These are phyloP conservation scores for Aureobasidium sp. DNA, from an alignment of 2,329 filamentous ascomycete genomes.

Conservation along the genomic window DNA sequence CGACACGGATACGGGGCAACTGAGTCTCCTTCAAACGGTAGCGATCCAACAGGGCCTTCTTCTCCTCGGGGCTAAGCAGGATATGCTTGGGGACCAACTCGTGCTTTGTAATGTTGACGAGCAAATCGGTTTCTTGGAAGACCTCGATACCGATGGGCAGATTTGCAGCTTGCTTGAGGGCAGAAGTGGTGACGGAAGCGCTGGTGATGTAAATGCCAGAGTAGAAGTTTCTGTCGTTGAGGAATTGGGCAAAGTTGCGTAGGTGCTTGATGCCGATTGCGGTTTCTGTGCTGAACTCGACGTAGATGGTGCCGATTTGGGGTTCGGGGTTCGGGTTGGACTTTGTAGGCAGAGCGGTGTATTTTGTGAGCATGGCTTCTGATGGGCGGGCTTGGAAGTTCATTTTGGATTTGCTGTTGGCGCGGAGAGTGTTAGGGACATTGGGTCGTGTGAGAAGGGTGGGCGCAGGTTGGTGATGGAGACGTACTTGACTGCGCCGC, in stretches of 20 bases:
- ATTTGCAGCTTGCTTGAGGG: slow-evolving; percentile 76
- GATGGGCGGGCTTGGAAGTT: slow-evolving; percentile 83
- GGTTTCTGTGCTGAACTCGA: slow-evolving; percentile 80
- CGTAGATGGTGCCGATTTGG: slow-evolving; percentile 81
- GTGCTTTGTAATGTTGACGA: slow-evolving; percentile 97
- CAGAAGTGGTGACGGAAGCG: slow-evolving; percentile 74
- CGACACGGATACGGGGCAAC: slow-evolving; percentile 81
- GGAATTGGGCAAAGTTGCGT: slow-evolving; percentile 78
- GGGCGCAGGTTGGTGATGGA: background rate
- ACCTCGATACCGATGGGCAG: slow-evolving; percentile 80
- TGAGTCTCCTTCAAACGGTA: slow-evolving; percentile 98
- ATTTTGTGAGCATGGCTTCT: slow-evolving; percentile 75
- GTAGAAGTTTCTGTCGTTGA: slow-evolving; percentile 72
- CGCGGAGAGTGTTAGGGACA: background rate
- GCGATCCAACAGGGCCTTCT: slow-evolving; percentile 72
- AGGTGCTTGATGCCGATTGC: slow-evolving; percentile 87
- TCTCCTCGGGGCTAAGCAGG: slow-evolving; percentile 83
- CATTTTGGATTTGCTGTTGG: slow-evolving; percentile 67
- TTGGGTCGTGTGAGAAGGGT: background rate
- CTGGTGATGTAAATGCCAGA: slow-evolving; percentile 87
- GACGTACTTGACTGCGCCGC: slow-evolving; percentile 67
- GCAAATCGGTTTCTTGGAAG: slow-evolving; percentile 89
- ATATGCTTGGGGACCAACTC: slow-evolving; percentile 94
- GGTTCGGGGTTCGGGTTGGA: slow-evolving; percentile 55
- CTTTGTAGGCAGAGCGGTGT: slow-evolving; percentile 64